phyloP scores from a whole-genome alignment of 352 stramenopile genomes.

The Phytophthora pinifolia region DNA sequence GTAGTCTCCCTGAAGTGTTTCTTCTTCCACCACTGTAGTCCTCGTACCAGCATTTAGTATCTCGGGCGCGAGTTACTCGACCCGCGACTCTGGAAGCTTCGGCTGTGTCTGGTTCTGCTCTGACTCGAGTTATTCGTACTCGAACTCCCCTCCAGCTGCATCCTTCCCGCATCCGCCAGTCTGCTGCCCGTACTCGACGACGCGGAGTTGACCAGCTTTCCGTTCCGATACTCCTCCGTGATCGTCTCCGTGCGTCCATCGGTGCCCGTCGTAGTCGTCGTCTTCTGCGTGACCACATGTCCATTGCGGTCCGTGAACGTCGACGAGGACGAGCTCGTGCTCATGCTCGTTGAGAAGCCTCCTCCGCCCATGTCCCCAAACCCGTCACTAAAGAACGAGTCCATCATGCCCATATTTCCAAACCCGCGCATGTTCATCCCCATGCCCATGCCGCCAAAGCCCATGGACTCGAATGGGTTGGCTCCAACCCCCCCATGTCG shows the following conservation, averaged over 20 bases:
- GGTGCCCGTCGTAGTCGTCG: slow-evolving; percentile 52
- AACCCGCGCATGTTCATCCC: slow-evolving; percentile 34
- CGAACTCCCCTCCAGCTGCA: slow-evolving; percentile 50
- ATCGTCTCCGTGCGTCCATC: slow-evolving; percentile 58
- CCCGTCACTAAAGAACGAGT: slow-evolving; percentile 52
- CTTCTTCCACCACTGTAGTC: too few relatives aligned
- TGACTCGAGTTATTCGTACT: neutral
- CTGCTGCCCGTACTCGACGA: slow-evolving; percentile 38
- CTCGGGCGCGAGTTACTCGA: slow-evolving; percentile 15
- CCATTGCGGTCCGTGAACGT: slow-evolving; percentile 70
- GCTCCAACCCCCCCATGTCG: slow-evolving; percentile 19
- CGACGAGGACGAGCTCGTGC: slow-evolving; percentile 62
- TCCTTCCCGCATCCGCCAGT: slow-evolving; percentile 53
- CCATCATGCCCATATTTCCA: slow-evolving; percentile 42
- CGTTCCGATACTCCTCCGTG: slow-evolving; percentile 76
- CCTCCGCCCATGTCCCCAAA: slow-evolving; percentile 23
- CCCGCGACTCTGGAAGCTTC: slow-evolving; percentile 18
- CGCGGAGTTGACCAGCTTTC: slow-evolving; percentile 56
- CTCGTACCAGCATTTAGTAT: slow-evolving; percentile 10
- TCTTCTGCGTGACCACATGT: slow-evolving; percentile 76
- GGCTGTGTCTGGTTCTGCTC: neutral
- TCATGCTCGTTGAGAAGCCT: slow-evolving; percentile 44
- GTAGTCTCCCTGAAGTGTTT: too few relatives aligned
- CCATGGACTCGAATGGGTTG: slow-evolving; percentile 40
- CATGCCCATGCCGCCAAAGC: slow-evolving; percentile 33